Evolutionary conservation across 2,329 filamentous ascomycete species (phyloP), one percentile per base, ranked within the genome.

Genomic region (Sordariomycetes sp.): DNA sequence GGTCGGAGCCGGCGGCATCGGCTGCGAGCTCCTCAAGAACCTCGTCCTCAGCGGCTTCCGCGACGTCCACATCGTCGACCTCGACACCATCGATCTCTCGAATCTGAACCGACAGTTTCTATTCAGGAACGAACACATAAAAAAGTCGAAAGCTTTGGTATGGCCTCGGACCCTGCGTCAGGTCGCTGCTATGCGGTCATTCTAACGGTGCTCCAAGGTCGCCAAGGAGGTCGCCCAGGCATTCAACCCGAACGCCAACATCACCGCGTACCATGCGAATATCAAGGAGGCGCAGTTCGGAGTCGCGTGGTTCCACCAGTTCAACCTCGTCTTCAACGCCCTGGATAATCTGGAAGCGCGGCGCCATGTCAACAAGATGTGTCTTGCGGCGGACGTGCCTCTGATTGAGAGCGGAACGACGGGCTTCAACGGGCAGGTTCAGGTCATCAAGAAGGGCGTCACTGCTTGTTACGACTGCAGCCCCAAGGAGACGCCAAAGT

Each of bases 41-140:
- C 84, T 99, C 58, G 90, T 92, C 52, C 84, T 96, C 54, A 87
- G 85, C 51, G 91, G 92, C 63, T 99, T 96, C 64, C 90, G 90
- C 62, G 88, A 96, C 72, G 85, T 97, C 55, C 89, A 96, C 70
- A 86, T 97, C 52, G 90, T 99, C 63, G 94, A 99, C 70, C 87
- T 99, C 60, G 94, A 99, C 70, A 99, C 94, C 1, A 97, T 99
- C 73, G 94, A 99, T 68, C 79, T 99, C 24, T 96, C 90, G 73
- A 99, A 99, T 68, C 80, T 99, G 55, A 99, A 99, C 65, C 88
- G 94, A 57, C 94, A 99, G 70, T 99, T 99, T 66, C 84, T 99
- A 53, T 99, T 99, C 71, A 83, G 91, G 60, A 87, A 92, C 65
- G 91, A 97, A 69, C 94, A 99, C 67, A 97, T 99, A 72, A 97